Conservation (phyloP, 164 flowering plant genomes). For the Magnolia sinica region DNA sequence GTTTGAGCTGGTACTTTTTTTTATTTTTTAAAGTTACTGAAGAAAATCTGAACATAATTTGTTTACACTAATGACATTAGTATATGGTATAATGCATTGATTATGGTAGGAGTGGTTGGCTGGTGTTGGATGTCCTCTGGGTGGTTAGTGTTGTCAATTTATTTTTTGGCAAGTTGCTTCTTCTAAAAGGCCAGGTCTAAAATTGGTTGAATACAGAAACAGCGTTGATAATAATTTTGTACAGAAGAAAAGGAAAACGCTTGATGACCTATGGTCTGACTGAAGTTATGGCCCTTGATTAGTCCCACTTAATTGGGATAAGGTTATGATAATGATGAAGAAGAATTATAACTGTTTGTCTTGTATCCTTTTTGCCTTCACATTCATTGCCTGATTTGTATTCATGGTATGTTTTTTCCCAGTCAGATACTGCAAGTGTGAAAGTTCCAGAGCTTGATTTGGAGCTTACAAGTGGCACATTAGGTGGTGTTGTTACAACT, state of each 20-base stretch:
- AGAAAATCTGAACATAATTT: too few relatives aligned
- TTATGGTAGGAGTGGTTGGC: background rate
- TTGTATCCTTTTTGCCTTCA: background rate
- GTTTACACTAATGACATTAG: background rate
- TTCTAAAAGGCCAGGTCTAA: too few relatives aligned
- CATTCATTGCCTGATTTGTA: constrained; percentile 15
- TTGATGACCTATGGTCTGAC: too few relatives aligned
- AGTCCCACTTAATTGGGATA: background rate
- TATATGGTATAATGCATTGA: background rate
- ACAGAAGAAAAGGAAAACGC: too few relatives aligned
- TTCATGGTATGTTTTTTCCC: constrained; percentile 9
- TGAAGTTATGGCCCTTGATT: background rate
- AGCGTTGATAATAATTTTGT: too few relatives aligned
- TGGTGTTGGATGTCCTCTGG: too few relatives aligned
- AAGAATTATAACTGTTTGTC: background rate
- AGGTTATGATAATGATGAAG: background rate
- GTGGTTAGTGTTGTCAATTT: too few relatives aligned
- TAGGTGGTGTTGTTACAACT: constrained; percentile 91
- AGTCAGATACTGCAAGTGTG: constrained; percentile 96
- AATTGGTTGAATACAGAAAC: too few relatives aligned
- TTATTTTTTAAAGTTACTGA: too few relatives aligned
- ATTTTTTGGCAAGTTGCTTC: too few relatives aligned
- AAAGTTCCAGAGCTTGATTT: constrained; percentile 78
- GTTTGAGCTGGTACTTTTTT: too few relatives aligned
- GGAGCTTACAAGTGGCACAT: constrained; percentile 87